Evolutionary conservation across 129 eudicot species (phyloP).

Genomic region (Heracleum sosnowskyi): DNA sequence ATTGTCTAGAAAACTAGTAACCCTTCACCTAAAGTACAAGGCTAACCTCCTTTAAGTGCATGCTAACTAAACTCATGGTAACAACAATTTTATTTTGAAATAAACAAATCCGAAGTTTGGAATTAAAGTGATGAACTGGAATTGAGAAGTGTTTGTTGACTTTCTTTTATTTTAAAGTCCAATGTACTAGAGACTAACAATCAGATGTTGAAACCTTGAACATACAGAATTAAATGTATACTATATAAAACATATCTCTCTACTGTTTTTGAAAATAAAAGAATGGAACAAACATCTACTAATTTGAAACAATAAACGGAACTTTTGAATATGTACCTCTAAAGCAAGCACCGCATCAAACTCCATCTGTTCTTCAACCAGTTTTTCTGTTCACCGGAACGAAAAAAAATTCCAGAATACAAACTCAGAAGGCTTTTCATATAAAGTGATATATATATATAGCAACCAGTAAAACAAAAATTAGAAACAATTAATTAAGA

Average conservation of each 20-base stretch:
- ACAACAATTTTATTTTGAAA: background rate
- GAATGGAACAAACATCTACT: background rate
- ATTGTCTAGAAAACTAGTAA: background rate
- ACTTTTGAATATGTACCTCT: conserved; percentile 46
- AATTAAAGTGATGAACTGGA: background rate
- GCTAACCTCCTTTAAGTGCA: background rate
- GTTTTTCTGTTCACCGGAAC: conserved; percentile 52
- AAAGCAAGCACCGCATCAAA: conserved; percentile 94
- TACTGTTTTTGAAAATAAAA: background rate
- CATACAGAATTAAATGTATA: background rate
- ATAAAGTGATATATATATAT: background rate
- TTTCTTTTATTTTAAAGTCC: background rate
- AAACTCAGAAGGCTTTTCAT: background rate
- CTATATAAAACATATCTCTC: background rate
- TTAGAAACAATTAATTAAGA: background rate
- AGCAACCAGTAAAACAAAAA: background rate
- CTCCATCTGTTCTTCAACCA: conserved; percentile 68
- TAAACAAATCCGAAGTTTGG: background rate
- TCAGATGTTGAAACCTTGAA: background rate
- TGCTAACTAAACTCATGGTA: background rate
- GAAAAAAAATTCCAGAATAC: background rate
- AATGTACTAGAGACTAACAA: background rate
- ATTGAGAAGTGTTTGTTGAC: background rate
- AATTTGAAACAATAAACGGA: background rate
- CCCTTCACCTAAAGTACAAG: background rate